Conservation (phyloP, 768 basidiomycete genomes). For the Suillus subalutaceus region DNA sequence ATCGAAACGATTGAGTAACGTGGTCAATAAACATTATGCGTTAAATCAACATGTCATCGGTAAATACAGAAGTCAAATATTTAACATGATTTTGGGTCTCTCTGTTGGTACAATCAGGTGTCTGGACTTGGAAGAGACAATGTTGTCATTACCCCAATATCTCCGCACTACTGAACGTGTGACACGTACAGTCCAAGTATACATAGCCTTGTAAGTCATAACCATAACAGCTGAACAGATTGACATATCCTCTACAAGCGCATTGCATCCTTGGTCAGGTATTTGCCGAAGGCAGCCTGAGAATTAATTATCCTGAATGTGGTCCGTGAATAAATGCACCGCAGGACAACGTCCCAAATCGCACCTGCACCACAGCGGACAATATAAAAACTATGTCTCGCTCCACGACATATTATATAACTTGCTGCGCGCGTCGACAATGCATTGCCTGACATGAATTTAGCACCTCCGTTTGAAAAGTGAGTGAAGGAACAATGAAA, state of each 20-base stretch:
- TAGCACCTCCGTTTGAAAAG: no score
- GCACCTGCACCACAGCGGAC: no score
- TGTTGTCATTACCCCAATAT: not conserved
- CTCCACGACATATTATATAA: no score
- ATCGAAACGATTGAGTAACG: not conserved
- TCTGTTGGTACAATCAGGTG: not conserved
- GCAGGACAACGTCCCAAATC: no score
- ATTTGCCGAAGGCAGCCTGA: not conserved
- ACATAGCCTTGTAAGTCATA: not conserved
- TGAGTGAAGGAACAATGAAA: no score
- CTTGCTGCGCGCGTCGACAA: no score
- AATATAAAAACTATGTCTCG: no score
- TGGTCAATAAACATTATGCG: not conserved
- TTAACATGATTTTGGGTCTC: not conserved
- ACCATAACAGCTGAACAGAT: not conserved
- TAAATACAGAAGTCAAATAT: not conserved
- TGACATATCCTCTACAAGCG: not conserved
- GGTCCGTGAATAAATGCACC: no score
- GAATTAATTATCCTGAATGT: not conserved
- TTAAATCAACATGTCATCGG: not conserved
- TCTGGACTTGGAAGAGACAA: not conserved
- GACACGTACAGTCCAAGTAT: not conserved
- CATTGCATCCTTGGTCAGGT: not conserved
- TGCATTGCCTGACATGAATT: no score
- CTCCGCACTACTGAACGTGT: not conserved